phyloP scores from a whole-genome alignment of 1,284 basidiomycete genomes.

The Peniophora sp. region DNA sequence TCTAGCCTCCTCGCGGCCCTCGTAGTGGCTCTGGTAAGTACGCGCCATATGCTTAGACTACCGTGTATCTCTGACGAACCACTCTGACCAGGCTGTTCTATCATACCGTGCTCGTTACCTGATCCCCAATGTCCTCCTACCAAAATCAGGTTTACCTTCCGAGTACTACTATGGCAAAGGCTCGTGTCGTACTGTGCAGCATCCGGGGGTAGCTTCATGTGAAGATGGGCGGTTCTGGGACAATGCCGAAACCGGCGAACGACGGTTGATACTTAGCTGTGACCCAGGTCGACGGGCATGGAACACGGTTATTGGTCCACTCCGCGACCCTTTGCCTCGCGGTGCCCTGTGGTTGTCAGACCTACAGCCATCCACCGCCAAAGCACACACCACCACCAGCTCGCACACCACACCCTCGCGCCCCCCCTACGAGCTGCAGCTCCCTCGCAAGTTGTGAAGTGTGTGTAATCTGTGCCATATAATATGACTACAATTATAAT shows the following conservation, averaged over 20 bases:
- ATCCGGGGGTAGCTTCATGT: constrained; percentile 36
- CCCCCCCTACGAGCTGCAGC: too few relatives aligned
- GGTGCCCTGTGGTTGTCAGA: constrained; percentile 20
- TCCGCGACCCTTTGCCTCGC: constrained; percentile 23
- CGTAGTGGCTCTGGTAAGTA: too few relatives aligned
- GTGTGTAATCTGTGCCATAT: too few relatives aligned
- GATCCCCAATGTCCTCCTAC: constrained; percentile 3
- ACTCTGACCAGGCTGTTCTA: background rate
- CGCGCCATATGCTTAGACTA: too few relatives aligned
- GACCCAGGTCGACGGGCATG: constrained; percentile 46
- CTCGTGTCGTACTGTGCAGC: background rate
- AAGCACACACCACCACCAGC: too few relatives aligned
- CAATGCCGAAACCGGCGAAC: constrained; percentile 24
- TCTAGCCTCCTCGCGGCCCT: too few relatives aligned
- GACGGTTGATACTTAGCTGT: constrained; percentile 43
- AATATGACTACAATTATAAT: too few relatives aligned
- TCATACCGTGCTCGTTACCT: constrained; percentile 3
- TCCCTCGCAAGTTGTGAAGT: too few relatives aligned
- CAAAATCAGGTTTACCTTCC: constrained; percentile 4
- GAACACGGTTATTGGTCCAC: constrained; percentile 64
- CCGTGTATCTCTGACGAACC: too few relatives aligned
- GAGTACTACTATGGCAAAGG: constrained; percentile 10
- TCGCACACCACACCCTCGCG: too few relatives aligned
- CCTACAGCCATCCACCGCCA: too few relatives aligned
- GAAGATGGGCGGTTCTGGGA: constrained; percentile 58